Evolutionary conservation across 768 basidiomycete genomes (phyloP).

Genomic region (Termitomyces sp.): DNA sequence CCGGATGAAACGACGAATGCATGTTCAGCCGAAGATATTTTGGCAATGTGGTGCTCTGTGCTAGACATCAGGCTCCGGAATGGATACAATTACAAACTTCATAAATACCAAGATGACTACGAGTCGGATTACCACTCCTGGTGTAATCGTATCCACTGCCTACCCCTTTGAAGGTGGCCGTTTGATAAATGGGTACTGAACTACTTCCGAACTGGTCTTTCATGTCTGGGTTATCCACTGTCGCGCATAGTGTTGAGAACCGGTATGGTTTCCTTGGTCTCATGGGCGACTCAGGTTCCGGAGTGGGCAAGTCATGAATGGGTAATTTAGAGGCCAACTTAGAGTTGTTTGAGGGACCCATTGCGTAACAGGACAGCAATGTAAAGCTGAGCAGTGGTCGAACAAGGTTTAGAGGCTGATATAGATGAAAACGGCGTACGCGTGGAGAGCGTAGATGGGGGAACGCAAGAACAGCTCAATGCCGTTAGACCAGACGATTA

Average conservation of each 20-base stretch:
- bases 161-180: constrained; percentile 95
- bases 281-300: constrained; percentile 74
- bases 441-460: constrained; percentile 1
- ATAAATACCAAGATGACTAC: constrained; percentile 81
- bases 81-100: constrained; percentile 1
- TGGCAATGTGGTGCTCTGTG: constrained; percentile 93
- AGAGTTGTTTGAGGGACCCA: constrained; percentile 33
- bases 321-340: constrained; percentile 24
- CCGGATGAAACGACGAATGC: constrained; percentile 93
- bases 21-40: constrained; percentile 89
- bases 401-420: constrained; percentile 3
- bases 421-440: neutral
- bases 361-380: constrained; percentile 13
- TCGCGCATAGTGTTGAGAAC: constrained; percentile 89
- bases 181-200: constrained; percentile 96
- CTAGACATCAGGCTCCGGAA: constrained; percentile 4
- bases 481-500: constrained; percentile 5
- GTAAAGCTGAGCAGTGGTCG: neutral
- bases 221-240: constrained; percentile 84
- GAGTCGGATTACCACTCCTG: constrained; percentile 93
- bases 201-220: constrained; percentile 96
- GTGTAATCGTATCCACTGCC: constrained; percentile 89
- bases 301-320: constrained; percentile 63
- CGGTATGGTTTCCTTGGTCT: constrained; percentile 67
- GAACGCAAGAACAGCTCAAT: neutral